These are phyloP conservation scores for Boletellus deceptivus DNA, from an alignment of 1,284 basidiomycete species.

Conservation along the genomic window DNA sequence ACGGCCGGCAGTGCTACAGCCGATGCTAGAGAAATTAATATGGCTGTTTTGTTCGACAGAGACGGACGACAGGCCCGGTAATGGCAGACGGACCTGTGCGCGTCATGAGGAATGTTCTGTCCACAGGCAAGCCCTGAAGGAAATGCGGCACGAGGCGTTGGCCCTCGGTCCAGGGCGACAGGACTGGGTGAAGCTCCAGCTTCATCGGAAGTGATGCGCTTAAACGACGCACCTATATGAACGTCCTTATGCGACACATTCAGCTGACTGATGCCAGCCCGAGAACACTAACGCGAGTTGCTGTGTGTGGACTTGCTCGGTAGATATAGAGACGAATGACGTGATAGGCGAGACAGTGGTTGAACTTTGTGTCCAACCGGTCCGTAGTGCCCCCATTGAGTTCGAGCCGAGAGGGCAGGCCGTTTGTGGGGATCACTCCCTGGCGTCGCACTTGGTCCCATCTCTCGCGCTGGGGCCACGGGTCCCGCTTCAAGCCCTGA, in stretches of 20 bases:
- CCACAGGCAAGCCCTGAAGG: constrained; percentile 1
- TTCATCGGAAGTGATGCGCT: constrained; percentile 21
- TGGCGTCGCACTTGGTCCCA: too few relatives aligned
- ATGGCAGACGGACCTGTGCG: constrained; percentile 1
- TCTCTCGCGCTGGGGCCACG: neutral
- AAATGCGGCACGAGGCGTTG: constrained; percentile 11
- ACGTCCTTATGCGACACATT: constrained; percentile 17
- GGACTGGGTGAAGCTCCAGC: neutral
- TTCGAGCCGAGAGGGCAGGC: neutral
- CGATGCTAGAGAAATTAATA: constrained; percentile 14
- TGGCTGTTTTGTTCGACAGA: constrained; percentile 10
- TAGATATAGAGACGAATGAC: constrained; percentile 28
- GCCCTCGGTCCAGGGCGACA: too few relatives aligned
- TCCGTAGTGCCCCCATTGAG: constrained; percentile 11
- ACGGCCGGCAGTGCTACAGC: constrained; percentile 15
- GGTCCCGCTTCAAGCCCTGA: too few relatives aligned
- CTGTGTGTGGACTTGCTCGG: constrained; percentile 15
- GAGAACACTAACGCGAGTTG: constrained; percentile 14
- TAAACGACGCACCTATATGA: constrained; percentile 23
- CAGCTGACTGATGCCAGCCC: constrained; percentile 18
- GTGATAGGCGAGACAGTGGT: constrained; percentile 24
- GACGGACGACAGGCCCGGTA: constrained; percentile 4
- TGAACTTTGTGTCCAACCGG: constrained; percentile 30
- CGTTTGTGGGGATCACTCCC: too few relatives aligned
- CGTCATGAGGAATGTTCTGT: neutral